Percentiles rank a stretch among this genome's conserved stretches.
phyloP scores from a whole-genome alignment of 441 rosid genomes.

The Pelargonium australe region DNA sequence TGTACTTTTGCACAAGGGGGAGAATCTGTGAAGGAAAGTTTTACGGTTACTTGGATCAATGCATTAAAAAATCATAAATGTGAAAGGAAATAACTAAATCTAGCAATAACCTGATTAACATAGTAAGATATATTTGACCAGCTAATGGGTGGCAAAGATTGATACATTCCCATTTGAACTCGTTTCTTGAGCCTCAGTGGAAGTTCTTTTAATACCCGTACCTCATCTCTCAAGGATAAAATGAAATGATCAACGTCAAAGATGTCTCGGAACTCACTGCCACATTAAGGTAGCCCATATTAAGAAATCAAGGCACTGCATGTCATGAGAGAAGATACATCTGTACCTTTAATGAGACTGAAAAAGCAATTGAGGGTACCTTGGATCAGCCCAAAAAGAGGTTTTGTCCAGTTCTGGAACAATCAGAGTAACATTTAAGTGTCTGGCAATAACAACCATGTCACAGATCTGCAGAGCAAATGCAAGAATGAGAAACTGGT shows the following conservation, averaged over 20 bases:
- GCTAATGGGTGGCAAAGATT: slow-evolving; percentile 57
- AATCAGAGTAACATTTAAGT: slow-evolving; percentile 59
- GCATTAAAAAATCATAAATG: slow-evolving; percentile 8
- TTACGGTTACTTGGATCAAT: neutral
- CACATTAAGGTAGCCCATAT: slow-evolving; percentile 11
- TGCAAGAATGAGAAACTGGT: slow-evolving; percentile 1
- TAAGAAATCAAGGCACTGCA: neutral
- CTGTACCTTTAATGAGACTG: neutral
- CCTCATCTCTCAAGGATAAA: slow-evolving; percentile 61
- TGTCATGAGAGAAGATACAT: too few relatives aligned
- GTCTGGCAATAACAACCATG: slow-evolving; percentile 67
- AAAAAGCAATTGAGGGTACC: slow-evolving; percentile 26
- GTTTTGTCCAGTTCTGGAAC: slow-evolving; percentile 72
- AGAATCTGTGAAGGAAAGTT: slow-evolving; percentile 42
- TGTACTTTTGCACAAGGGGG: slow-evolving; percentile 51
- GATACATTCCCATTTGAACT: slow-evolving; percentile 44
- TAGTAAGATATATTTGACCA: slow-evolving; percentile 74
- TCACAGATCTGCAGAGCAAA: slow-evolving; percentile 52
- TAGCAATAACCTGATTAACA: slow-evolving; percentile 40
- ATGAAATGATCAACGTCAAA: slow-evolving; percentile 70
- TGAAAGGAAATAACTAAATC: neutral
- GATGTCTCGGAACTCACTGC: slow-evolving; percentile 66
- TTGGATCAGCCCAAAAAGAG: slow-evolving; percentile 72
- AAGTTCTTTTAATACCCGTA: slow-evolving; percentile 56
- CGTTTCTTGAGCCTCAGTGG: slow-evolving; percentile 59